These are phyloP conservation scores for Ceratocystis diversiconidia DNA, from an alignment of 2,329 filamentous ascomycete genomes.

Conservation along the genomic window DNA sequence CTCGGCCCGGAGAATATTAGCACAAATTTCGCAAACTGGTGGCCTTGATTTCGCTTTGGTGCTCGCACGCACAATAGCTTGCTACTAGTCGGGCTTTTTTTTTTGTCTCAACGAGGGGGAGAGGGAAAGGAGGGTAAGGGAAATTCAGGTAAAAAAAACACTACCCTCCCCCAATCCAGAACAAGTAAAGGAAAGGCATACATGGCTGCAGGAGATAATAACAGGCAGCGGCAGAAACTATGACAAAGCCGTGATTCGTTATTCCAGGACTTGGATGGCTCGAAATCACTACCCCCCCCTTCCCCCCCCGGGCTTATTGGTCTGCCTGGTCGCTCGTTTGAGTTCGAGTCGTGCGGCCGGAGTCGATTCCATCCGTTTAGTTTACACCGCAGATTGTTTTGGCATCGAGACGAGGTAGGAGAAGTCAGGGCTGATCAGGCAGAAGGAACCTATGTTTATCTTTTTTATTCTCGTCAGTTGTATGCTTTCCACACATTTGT, in stretches of 20 bases:
- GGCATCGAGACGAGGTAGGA: background rate
- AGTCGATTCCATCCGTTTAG: background rate
- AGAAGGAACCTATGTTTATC: background rate
- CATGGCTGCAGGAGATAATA: too few relatives aligned
- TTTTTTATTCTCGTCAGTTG: background rate
- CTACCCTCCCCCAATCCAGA: too few relatives aligned
- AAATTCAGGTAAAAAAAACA: background rate
- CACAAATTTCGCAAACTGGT: conserved; percentile 4
- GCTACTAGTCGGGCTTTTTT: conserved; percentile 7
- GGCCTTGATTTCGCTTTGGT: conserved; percentile 1
- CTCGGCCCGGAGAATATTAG: conserved; percentile 4
- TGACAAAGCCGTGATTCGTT: too few relatives aligned
- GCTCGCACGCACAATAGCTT: conserved; percentile 6
- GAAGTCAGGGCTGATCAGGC: background rate
- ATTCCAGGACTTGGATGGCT: too few relatives aligned
- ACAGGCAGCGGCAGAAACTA: too few relatives aligned
- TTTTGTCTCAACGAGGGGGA: background rate
- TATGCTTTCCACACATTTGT: background rate
- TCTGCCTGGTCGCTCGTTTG: background rate
- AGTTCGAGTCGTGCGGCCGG: conserved; percentile 2
- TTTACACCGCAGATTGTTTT: conserved; percentile 3
- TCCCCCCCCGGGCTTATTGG: background rate
- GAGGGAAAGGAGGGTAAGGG: background rate
- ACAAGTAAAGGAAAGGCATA: too few relatives aligned
- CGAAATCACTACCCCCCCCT: background rate